Percentiles rank a stretch among this genome's conserved stretches.
Evolutionary conservation across 148 eudicot species (phyloP).

Genomic region (Amaranthus cruentus): DNA sequence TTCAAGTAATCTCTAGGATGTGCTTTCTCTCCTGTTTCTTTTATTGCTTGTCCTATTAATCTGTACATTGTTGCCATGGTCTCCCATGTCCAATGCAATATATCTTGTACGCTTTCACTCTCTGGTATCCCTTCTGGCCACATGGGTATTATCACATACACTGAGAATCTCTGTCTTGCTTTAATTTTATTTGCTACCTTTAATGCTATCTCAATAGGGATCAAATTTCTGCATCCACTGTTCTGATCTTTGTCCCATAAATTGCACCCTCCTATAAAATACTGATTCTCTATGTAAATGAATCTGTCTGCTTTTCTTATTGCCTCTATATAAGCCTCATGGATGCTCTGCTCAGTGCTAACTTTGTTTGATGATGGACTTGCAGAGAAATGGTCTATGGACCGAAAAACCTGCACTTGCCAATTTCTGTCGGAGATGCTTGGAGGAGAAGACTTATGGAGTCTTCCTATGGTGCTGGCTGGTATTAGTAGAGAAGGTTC

Average conservation of each 20-base stretch:
- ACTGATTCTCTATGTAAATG: conserved; percentile 86
- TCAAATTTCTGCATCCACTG: conserved; percentile 74
- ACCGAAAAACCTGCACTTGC: conserved; percentile 83
- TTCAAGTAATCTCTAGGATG: conserved; percentile 85
- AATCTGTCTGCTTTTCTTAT: conserved; percentile 75
- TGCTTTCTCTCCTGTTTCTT: conserved; percentile 45
- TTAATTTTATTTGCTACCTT: conserved; percentile 67
- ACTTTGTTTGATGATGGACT: conserved; percentile 35
- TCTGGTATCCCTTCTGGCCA: conserved; percentile 97
- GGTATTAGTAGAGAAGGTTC: conserved; percentile 58
- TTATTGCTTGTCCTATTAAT: conserved; percentile 62
- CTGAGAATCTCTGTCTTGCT: conserved; percentile 74
- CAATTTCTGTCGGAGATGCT: conserved; percentile 37
- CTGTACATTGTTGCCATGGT: conserved; percentile 88
- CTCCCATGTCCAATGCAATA: conserved; percentile 80
- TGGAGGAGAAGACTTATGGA: conserved; percentile 25
- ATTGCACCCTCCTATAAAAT: conserved; percentile 77
- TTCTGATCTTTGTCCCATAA: conserved; percentile 69
- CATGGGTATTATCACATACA: conserved; percentile 80
- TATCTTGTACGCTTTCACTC: conserved; percentile 73
- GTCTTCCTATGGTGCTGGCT: conserved; percentile 34
- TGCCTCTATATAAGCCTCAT: conserved; percentile 79
- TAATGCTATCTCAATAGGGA: conserved; percentile 84
- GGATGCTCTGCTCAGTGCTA: conserved; percentile 61
- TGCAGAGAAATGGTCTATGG: conserved; percentile 74